Base-by-base conservation (phyloP, 768 basidiomycete species). In the Boletus sp. region DNA sequence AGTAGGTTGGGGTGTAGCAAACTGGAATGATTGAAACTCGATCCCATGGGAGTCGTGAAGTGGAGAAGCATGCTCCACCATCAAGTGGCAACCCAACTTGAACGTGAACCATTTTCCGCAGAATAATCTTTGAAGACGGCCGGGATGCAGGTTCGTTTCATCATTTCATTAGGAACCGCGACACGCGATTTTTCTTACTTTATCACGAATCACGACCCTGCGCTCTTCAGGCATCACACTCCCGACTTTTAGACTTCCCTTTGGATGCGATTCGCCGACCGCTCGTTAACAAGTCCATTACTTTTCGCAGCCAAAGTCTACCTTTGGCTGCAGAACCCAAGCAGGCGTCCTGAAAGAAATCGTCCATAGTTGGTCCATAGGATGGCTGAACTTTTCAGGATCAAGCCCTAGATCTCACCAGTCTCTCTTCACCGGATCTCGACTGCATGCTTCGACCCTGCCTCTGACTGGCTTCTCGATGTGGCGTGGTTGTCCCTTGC, bases 101-200 rank as follows among this genome's bases (percentile, higher is more conserved):
- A 39, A 9, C 39, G 8, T 24, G 35, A 39, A 44, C 18, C 10
- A 4, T 35, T 39, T 55, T 32, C 14, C 32, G 20, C 35, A 35
- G 28, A 57, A 32, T 32, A 11, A 12, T 14, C 30, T n/a, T 36
- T 29, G 30, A 52, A 42, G 46, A 46, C 32, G 52, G 55, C 52
- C 56, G 20, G 53, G 66, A 62, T 66, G 28, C 28, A 55, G 55
- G 63, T 49, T 55, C 36, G 47, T 55, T 60, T 41, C 48, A 42
- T 65, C 24, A 36, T 33, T 35, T 56, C 56, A 40, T 47, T 39
- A 49, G 56, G 56, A 50, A 36, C 48, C 42, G 47, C 40, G 40
- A 55, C 59, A 57, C 44, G 53, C 48, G 55, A 49, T 35, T 24
- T n/a, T 55, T 54, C 39, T 52, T 37, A 33, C 61, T 30, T 32